phyloP scores from a whole-genome alignment of 2,329 filamentous ascomycete species.

The Colletotrichum simmondsii region DNA sequence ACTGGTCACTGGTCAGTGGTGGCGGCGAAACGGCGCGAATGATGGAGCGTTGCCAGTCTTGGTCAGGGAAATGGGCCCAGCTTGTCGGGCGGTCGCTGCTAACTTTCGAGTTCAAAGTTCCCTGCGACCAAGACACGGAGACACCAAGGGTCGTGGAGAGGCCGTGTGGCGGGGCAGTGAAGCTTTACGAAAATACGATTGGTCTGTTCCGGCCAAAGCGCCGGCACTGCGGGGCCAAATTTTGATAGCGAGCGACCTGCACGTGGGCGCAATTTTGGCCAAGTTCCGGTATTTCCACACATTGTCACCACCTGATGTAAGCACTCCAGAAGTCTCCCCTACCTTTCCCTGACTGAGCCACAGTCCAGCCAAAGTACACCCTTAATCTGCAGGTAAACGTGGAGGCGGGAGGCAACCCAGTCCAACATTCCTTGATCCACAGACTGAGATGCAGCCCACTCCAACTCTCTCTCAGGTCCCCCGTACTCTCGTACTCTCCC shows the following conservation, averaged over 20 bases:
- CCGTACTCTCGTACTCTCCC: neutral
- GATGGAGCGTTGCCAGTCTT: neutral
- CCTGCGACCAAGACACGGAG: constrained; percentile 11
- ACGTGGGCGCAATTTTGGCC: constrained; percentile 15
- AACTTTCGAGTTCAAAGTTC: neutral
- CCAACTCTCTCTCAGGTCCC: constrained; percentile 2
- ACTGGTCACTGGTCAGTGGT: neutral
- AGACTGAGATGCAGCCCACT: neutral
- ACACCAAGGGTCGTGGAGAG: constrained; percentile 25
- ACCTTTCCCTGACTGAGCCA: constrained; percentile 15
- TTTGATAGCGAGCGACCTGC: constrained; percentile 27
- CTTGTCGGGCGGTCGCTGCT: neutral
- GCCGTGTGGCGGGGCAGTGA: constrained; percentile 31
- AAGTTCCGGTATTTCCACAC: neutral
- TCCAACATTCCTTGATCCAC: constrained; percentile 12
- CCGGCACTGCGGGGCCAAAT: constrained; percentile 11
- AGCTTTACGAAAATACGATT: constrained; percentile 16
- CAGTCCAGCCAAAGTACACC: constrained; percentile 12
- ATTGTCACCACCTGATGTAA: neutral
- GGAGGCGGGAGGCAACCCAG: constrained; percentile 35
- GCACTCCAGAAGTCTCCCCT: neutral
- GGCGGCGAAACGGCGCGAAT: constrained; percentile 4
- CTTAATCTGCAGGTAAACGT: constrained; percentile 20
- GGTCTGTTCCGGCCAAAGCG: neutral
- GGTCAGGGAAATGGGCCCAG: neutral